Percentiles rank a stretch among this genome's conserved stretches.
Conservation (phyloP, 2,329 filamentous ascomycete genomes). For the Nannizziopsis barbatae region DNA sequence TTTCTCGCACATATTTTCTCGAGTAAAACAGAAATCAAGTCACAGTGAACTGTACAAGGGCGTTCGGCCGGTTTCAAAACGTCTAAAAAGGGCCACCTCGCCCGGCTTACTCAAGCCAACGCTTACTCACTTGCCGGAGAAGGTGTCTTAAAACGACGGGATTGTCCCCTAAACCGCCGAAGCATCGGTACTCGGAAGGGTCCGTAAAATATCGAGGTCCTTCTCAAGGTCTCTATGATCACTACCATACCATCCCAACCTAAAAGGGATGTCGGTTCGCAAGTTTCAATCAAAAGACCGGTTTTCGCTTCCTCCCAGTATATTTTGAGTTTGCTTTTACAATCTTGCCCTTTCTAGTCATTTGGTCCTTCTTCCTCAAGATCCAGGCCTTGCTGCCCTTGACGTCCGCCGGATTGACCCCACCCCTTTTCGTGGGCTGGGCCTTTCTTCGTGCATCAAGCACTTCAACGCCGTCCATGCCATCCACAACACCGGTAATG, state of each 20-base stretch:
- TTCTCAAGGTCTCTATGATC: no score
- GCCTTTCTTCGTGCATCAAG: slow-evolving; percentile 54
- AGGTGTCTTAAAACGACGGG: no score
- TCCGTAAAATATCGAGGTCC: no score
- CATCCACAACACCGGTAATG: slow-evolving; percentile 80
- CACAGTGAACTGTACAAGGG: no score
- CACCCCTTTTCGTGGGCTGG: slow-evolving; percentile 35
- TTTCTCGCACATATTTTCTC: no score
- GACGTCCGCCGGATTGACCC: slow-evolving; percentile 38
- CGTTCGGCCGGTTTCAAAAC: no score
- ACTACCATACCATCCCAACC: neutral
- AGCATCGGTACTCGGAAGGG: no score
- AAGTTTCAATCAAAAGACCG: slow-evolving; percentile 51
- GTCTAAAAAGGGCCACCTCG: no score
- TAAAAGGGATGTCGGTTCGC: neutral
- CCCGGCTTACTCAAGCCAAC: no score
- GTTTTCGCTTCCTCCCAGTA: slow-evolving; percentile 75
- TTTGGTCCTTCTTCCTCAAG: slow-evolving; percentile 65
- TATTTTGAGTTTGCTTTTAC: slow-evolving; percentile 90
- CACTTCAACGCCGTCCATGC: slow-evolving; percentile 80
- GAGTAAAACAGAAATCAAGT: no score
- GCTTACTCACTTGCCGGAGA: no score
- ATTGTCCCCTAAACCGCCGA: no score
- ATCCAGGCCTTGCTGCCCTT: slow-evolving; percentile 44
- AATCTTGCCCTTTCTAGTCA: slow-evolving; percentile 87